A percentile compares a stretch with the other conserved stretches of the same genome.
These are phyloP conservation scores for Xylaria sp. DNA, from an alignment of 2,329 filamentous ascomycete genomes.

Conservation along the genomic window DNA sequence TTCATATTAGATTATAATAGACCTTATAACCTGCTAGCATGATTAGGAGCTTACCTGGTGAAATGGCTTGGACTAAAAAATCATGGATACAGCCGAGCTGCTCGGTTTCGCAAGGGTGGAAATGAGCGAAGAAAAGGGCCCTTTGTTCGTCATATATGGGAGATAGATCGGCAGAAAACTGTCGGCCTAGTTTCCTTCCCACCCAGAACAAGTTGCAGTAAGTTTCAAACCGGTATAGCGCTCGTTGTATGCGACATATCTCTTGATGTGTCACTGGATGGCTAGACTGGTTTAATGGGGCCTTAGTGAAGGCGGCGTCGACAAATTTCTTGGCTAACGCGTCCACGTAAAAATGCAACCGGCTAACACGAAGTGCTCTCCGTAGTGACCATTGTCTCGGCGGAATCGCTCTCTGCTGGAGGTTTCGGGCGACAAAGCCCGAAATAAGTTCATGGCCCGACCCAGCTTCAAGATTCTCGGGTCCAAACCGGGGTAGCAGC, in stretches of 20 bases:
- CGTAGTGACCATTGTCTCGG: not conserved
- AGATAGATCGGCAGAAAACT: not conserved
- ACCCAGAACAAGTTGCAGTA: constrained; percentile 6
- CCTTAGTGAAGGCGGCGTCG: not conserved
- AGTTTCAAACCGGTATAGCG: constrained; percentile 16
- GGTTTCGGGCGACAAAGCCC: not conserved
- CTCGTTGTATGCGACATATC: constrained; percentile 4
- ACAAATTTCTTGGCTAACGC: not conserved
- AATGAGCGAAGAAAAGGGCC: constrained; percentile 2
- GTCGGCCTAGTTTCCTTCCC: too few species aligned
- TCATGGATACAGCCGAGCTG: constrained; percentile 4
- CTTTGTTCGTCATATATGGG: not conserved
- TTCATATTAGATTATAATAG: not conserved
- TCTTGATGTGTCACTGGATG: not conserved
- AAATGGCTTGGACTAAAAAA: not conserved
- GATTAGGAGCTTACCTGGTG: not conserved
- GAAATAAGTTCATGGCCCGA: too few species aligned
- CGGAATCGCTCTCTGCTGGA: not conserved
- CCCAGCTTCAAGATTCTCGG: not conserved
- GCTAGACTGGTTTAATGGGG: not conserved
- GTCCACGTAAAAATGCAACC: not conserved
- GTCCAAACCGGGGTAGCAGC: not conserved
- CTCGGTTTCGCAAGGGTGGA: constrained; percentile 3
- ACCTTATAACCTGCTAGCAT: too few species aligned
- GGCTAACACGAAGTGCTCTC: not conserved